Evolutionary conservation across 768 basidiomycete species (phyloP), one percentile per base, ranked within the genome.

Genomic region (Pholiota microspora): DNA sequence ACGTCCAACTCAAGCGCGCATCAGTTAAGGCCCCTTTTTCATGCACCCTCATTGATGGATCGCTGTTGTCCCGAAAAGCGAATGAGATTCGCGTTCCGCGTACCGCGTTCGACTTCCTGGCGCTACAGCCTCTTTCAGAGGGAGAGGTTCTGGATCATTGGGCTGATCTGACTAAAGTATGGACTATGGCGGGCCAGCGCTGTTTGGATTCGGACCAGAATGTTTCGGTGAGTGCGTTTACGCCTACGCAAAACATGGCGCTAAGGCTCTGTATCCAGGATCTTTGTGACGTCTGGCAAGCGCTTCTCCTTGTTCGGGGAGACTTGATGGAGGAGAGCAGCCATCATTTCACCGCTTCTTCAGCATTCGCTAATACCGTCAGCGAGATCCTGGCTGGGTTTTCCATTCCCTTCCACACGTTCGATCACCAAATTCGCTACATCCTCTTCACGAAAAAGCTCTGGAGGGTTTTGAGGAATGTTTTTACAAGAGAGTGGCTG

Each of bases 401-500:
- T 57, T 59, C 79, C 21, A 55, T 56, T 5, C 59, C 63, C 0
- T 35, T 60, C 4, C 64, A 64, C 2, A 58, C 58, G 2, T 38
- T 51, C 4, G 58, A 63, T 3, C 62, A 52, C 3, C 79, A 83
- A 60, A 45, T 70, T 18, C 62, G 55, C 27, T 70, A 68, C 42
- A 68, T 86, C n/a, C 49, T 54, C 2, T 66, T 76, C 25, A 67
- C 81, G 9, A 63, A 64, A 42, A 74, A 73, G 47, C 66, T 87
- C 27, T 88, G 84, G 85, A 67, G 59, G 15, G 71, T 75, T 10
- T 72, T 80, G 66, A 77, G 72, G 67, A 76, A 77, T 32, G 76
- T 80, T 4, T 83, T 83, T 46, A 60, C 69, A 16, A 35, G 61
- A 1, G 28, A 68, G 7, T 74, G 68, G 69, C 73, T 86, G 15